Base-by-base conservation (phyloP, 768 basidiomycete genomes). In the Phylloporus arenicola region DNA sequence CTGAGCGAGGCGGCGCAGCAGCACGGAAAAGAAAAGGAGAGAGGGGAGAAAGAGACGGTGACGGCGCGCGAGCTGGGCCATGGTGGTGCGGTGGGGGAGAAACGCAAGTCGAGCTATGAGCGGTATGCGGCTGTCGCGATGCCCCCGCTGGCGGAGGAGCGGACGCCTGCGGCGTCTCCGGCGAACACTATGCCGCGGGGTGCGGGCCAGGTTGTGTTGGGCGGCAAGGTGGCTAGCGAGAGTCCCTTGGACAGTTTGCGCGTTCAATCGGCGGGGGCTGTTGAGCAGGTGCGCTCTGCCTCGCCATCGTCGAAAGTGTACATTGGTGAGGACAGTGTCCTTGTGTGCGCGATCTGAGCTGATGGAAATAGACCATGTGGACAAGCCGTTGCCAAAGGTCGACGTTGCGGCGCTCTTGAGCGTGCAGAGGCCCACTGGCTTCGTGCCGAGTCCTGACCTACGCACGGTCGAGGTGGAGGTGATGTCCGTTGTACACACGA, bases 391-490 rank as follows among this genome's bases (percentile, higher is more conserved):
- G 16, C 80, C 83, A 1, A 38, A 57, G 13, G 63, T 83, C 45
- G 71, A 86, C 48, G 60, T 87, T 30, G 67, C 71, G 4, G 57
- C 69, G 4, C 57, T 87, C n/a, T 47, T 83, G 27, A 65, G 65
- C 38, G 55, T 67, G 17, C 54, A 52, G 11, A 33, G 37, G 13
- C 42, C 47, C 13, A 14, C 43, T 6, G 25, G 20, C 34, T 67
- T 57, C 33, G 52, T 48, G 19, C 58, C 64, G 7, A 59, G 72
- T 41, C 50, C 68, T 0, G 76, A 78, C 42, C 46, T 69, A 22
- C 71, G 70, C 48, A 83, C 79, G 0, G 76, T 92, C 31, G 88
- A 87, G n/a, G 79, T 89, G 3, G 89, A 92, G 33, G 75, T 86
- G 3, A 71, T 91, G 63, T 65, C 72, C 11, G 73, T 92, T 51